Evolutionary conservation across 352 stramenopile species (phyloP), one percentile per base, ranked within the genome.

Genomic region (Phytophthora cryptogea): DNA sequence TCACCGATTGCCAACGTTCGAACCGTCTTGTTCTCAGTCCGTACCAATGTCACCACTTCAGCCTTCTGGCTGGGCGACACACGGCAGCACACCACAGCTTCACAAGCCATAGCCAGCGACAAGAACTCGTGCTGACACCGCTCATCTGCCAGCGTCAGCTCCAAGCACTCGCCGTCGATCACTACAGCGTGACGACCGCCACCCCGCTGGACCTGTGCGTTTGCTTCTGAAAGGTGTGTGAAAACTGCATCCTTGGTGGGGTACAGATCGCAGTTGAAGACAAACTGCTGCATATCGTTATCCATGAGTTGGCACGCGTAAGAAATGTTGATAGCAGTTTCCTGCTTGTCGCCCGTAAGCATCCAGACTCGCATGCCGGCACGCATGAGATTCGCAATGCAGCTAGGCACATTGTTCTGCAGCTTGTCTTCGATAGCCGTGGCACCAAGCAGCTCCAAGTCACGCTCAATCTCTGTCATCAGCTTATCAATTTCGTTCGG

Each of bases 401-500:
- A 80, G 20, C 83, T 82, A 0, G 90, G 89, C 3, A 98, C 94
- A 50, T 90, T 79, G 33, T 90, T 72, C 66, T 98, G 93, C 16
- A 98, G 76, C 69, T 97, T 95, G 73, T 98, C 93, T 78, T 98
- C 92, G 52, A 98, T 98, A 17, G 91, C 93, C 5, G 89, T 98
- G 3, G 89, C 87, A 17, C 93, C 93, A 4, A 97, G 49, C 17
- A 97, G 57, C 26, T 80, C 74, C 42, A 97, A 46, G n/a, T 94
- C 76, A 31, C 68, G 69, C 64, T 97, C 90, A 13, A 97, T 83
- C 49, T 92, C 81, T 5, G 59, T 78, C 73, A 93, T 83, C 28
- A 92, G 50, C 46, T 66, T 58, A 36, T 96, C 84, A 13, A 93
- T 91, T 52, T 80, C 51, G 33, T 93, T 93, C 8, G 76, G 43